These are phyloP conservation scores for Aspergillus wentii DNA, from an alignment of 495 filamentous ascomycete genomes.

Conservation along the genomic window DNA sequence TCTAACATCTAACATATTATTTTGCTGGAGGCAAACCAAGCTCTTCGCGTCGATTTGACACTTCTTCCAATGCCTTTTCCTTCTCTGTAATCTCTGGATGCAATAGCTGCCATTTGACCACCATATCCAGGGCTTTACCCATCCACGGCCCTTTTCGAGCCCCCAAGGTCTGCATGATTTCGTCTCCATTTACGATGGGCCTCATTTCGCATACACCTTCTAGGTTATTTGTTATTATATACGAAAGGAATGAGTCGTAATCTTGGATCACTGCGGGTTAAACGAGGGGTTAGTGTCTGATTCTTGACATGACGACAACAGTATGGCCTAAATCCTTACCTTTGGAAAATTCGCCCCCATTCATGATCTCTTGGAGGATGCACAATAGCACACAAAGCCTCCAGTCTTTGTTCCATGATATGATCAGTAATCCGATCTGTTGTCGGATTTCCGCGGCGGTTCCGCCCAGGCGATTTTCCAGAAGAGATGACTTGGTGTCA, in stretches of 20 bases:
- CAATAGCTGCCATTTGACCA: slow-evolving; percentile 79
- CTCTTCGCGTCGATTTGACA: slow-evolving; percentile 49
- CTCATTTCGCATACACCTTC: slow-evolving; percentile 45
- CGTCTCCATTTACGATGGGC: slow-evolving; percentile 59
- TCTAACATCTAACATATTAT: too few species aligned
- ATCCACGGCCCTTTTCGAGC: slow-evolving; percentile 73
- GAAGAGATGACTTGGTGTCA: slow-evolving; percentile 45
- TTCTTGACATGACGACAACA: too few species aligned
- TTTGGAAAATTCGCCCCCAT: slow-evolving; percentile 24
- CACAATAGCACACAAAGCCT: slow-evolving; percentile 66
- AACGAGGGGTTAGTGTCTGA: slow-evolving; percentile 14
- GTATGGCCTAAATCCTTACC: slow-evolving; percentile 26
- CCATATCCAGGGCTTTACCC: slow-evolving; percentile 62
- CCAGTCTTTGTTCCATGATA: slow-evolving; percentile 76
- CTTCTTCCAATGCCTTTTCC: slow-evolving; percentile 59
- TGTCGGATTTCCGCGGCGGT: slow-evolving; percentile 41
- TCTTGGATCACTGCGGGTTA: slow-evolving; percentile 23
- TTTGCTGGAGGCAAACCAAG: slow-evolving; percentile 38
- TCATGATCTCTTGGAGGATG: slow-evolving; percentile 60
- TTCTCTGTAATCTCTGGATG: slow-evolving; percentile 63
- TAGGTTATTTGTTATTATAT: slow-evolving; percentile 37
- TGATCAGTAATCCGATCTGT: slow-evolving; percentile 68
- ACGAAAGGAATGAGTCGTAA: slow-evolving; percentile 43
- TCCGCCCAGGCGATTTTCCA: slow-evolving; percentile 20
- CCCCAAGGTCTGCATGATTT: slow-evolving; percentile 56